Evolutionary conservation across 306 rosid genomes (phyloP), one percentile per base, ranked within the genome.

Genomic region (Fragaria nilgerrensis): DNA sequence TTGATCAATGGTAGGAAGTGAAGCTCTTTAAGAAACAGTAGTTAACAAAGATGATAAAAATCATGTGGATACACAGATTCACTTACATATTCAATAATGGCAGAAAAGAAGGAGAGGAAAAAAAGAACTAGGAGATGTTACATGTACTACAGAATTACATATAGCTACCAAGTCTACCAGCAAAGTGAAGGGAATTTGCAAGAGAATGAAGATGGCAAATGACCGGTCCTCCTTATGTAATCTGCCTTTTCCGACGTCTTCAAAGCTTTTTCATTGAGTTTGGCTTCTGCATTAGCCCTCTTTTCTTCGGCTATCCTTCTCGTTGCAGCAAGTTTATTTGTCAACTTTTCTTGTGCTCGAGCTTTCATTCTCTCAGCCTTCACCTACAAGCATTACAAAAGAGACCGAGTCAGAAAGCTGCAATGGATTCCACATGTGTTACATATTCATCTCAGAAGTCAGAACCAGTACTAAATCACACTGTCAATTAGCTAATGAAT

Each of bases 321-420:
- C 0, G 98, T 87, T 20, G 93, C 72, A 11, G 96, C 89, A 10
- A 86, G 82, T 82, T 92, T 96, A 77, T 88, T 90, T 65, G 90
- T 79, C 50, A 91, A 62, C 86, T 53, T 88, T 71, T 92, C 97
- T 82, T 92, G 90, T 56, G 96, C 97, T 67, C 89, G 56, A 25
- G 92, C 89, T 79, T 96, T 96, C 87, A 87, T 84, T 71, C 96
- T 92, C 85, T 96, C 99, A 4, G 98, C 98, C 72, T 86, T 92
- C 75, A 88, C 95, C 98, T 96, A 69, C 13, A 12, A 63, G 25
- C 20, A 44, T 20, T 37, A 50, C 48, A 71, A 32, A 76, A 37
- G n/a, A 36, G 9, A 20, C 29, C 15, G 9, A 68, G 15, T 71
- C 78, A 76, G 79, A 79, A 61, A 37, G 56, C 75, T 80, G 22